A percentile compares a stretch with the other conserved stretches of the same genome.
phyloP scores from a whole-genome alignment of 2,329 filamentous ascomycete species.

The Aspergillus sp. region DNA sequence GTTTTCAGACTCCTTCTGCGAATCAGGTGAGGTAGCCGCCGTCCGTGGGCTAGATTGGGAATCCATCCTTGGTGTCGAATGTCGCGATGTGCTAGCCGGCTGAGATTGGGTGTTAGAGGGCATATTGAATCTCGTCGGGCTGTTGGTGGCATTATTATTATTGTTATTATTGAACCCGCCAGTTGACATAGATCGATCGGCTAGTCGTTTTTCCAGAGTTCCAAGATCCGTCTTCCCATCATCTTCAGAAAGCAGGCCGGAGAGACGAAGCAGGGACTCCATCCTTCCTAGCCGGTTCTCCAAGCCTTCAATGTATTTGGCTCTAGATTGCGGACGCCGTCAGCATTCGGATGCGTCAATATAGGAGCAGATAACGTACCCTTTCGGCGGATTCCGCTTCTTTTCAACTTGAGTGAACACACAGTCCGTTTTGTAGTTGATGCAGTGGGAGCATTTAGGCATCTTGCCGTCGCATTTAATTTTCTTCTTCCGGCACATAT shows the following conservation, averaged over 20 bases:
- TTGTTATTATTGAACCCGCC: conserved; percentile 8
- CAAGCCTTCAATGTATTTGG: conserved; percentile 95
- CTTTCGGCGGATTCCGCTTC: conserved; percentile 95
- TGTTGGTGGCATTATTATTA: conserved; percentile 34
- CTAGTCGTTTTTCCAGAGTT: conserved; percentile 75
- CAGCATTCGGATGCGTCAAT: conserved; percentile 39
- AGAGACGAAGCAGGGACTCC: conserved; percentile 86
- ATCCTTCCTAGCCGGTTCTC: conserved; percentile 94
- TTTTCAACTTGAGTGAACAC: conserved; percentile 98
- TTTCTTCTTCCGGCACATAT: conserved; percentile 90
- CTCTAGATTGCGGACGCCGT: conserved; percentile 52
- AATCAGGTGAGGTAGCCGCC: conserved; percentile 53
- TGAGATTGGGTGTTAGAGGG: conserved; percentile 29
- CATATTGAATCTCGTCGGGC: conserved; percentile 28
- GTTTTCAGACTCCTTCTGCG: conserved; percentile 56
- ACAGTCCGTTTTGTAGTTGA: conserved; percentile 97
- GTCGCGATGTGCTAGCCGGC: conserved; percentile 37
- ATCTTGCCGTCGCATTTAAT: conserved; percentile 98
- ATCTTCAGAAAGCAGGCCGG: conserved; percentile 81
- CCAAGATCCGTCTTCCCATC: conserved; percentile 85
- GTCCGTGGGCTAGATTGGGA: conserved; percentile 53
- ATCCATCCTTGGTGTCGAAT: conserved; percentile 49
- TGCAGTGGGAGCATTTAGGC: conserved; percentile 91
- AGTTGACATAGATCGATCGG: conserved; percentile 48
- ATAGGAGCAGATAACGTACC: conserved; percentile 55